Conservation (phyloP, 1,139 yeast species). For the Diutina ranongensis region DNA sequence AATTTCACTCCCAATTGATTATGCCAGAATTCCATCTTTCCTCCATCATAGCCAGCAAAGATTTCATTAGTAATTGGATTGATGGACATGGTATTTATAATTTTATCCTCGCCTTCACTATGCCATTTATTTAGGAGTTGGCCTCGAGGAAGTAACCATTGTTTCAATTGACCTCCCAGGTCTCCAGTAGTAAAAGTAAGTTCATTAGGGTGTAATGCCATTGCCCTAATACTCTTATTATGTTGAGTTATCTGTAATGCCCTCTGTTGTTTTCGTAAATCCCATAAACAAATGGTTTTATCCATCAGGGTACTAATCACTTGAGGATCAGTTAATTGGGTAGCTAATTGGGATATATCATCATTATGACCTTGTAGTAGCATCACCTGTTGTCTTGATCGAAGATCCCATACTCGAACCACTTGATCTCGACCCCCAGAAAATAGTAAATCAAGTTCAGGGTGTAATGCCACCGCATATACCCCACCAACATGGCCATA, state of each 20-base stretch:
- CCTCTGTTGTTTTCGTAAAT: slow-evolving; percentile 32
- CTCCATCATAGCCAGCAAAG: slow-evolving; percentile 81
- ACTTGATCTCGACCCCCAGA: slow-evolving; percentile 89
- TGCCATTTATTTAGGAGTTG: slow-evolving; percentile 31
- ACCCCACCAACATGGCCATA: slow-evolving; percentile 94
- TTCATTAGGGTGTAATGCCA: slow-evolving; percentile 61
- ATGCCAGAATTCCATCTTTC: slow-evolving; percentile 67
- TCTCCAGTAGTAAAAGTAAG: slow-evolving; percentile 66
- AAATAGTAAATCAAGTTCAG: slow-evolving; percentile 73
- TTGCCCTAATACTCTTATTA: slow-evolving; percentile 65
- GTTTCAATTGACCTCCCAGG: slow-evolving; percentile 67
- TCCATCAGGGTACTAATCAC: slow-evolving; percentile 77
- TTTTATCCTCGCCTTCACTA: slow-evolving; percentile 25
- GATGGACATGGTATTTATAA: slow-evolving; percentile 58
- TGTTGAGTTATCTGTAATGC: slow-evolving; percentile 69
- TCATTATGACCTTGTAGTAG: slow-evolving; percentile 74
- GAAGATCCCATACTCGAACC: slow-evolving; percentile 86
- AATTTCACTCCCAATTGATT: slow-evolving; percentile 57
- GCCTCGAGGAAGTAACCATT: slow-evolving; percentile 80
- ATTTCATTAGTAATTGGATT: slow-evolving; percentile 54
- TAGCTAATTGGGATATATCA: slow-evolving; percentile 57
- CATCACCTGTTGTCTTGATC: slow-evolving; percentile 67
- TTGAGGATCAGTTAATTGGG: slow-evolving; percentile 76
- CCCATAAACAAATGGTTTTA: slow-evolving; percentile 81
- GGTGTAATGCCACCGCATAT: slow-evolving; percentile 74